These are phyloP conservation scores for Myriosclerotinia curreyana DNA, from an alignment of 2,329 filamentous ascomycete species.

Conservation along the genomic window DNA sequence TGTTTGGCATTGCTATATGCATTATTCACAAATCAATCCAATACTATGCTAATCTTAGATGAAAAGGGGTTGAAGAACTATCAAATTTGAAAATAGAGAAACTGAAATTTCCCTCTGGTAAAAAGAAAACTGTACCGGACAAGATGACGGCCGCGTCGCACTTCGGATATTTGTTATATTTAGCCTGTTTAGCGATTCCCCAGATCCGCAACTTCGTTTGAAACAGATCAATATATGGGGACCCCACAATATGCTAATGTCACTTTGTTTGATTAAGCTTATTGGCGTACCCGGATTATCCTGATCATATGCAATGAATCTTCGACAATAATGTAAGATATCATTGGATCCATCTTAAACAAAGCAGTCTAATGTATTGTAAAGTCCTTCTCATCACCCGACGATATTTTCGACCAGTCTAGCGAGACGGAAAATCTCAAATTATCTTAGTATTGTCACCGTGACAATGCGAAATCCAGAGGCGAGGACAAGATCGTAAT, in stretches of 20 bases:
- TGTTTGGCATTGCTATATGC: not conserved
- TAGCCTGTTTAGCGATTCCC: constrained; percentile 13
- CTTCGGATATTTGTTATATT: constrained; percentile 12
- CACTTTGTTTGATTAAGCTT: constrained; percentile 11
- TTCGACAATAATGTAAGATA: not conserved
- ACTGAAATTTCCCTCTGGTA: constrained; percentile 2
- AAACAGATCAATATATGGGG: not conserved
- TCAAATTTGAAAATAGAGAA: not conserved
- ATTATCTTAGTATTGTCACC: not conserved
- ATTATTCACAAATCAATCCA: not conserved
- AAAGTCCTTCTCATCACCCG: constrained; percentile 6
- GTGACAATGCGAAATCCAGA: not conserved
- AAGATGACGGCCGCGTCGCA: constrained; percentile 1
- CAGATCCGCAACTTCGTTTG: not conserved
- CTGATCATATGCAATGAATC: not conserved
- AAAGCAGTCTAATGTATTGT: not conserved
- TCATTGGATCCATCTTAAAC: not conserved
- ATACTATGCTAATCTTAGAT: not conserved
- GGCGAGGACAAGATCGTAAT: not conserved
- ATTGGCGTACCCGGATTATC: constrained; percentile 11
- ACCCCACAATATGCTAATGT: constrained; percentile 19
- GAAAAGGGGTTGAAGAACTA: not conserved
- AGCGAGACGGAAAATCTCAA: not conserved
- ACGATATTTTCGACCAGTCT: not conserved
- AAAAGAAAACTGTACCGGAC: constrained; percentile 1